Evolutionary conservation across 2,329 filamentous ascomycete genomes (phyloP).

Genomic region (Xylaria digitata): DNA sequence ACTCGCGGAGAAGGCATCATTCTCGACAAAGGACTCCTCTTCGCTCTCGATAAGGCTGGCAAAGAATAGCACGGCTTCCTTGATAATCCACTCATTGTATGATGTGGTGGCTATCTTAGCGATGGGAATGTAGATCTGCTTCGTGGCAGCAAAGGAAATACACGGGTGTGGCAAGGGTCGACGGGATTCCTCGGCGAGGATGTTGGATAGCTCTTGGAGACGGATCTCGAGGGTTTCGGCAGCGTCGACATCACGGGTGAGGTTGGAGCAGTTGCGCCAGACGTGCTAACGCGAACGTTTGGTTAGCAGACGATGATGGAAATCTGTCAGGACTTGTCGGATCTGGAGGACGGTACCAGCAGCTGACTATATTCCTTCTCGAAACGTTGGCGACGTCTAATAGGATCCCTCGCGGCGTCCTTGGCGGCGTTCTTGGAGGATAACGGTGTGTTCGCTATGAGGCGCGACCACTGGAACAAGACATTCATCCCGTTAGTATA

Average conservation of each 20-base stretch:
- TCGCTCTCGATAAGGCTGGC: slow-evolving; percentile 95
- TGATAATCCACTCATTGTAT: slow-evolving; percentile 86
- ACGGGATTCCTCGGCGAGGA: slow-evolving; percentile 89
- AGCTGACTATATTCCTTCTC: slow-evolving; percentile 74
- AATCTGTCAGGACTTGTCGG: background rate
- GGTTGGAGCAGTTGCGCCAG: slow-evolving; percentile 71
- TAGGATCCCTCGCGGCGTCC: slow-evolving; percentile 71
- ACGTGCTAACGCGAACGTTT: slow-evolving; percentile 56
- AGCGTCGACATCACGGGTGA: slow-evolving; percentile 69
- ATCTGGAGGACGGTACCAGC: slow-evolving; percentile 58
- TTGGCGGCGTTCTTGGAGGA: slow-evolving; percentile 67
- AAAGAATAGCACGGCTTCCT: slow-evolving; percentile 86
- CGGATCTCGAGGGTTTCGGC: slow-evolving; percentile 71
- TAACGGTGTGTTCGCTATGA: slow-evolving; percentile 71
- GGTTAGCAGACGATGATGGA: slow-evolving; percentile 20
- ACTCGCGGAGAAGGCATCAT: slow-evolving; percentile 83
- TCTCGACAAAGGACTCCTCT: slow-evolving; percentile 93
- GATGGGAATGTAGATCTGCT: slow-evolving; percentile 89
- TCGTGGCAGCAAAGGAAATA: slow-evolving; percentile 84
- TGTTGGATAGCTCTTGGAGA: slow-evolving; percentile 72
- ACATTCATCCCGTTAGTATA: slow-evolving; percentile 33
- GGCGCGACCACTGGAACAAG: slow-evolving; percentile 69
- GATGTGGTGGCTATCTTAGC: slow-evolving; percentile 88
- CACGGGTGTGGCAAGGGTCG: slow-evolving; percentile 91
- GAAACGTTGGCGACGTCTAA: slow-evolving; percentile 72